A percentile compares a stretch with the other conserved stretches of the same genome.
These are phyloP conservation scores for Comarum palustre DNA, from an alignment of 306 rosid species.

Conservation along the genomic window DNA sequence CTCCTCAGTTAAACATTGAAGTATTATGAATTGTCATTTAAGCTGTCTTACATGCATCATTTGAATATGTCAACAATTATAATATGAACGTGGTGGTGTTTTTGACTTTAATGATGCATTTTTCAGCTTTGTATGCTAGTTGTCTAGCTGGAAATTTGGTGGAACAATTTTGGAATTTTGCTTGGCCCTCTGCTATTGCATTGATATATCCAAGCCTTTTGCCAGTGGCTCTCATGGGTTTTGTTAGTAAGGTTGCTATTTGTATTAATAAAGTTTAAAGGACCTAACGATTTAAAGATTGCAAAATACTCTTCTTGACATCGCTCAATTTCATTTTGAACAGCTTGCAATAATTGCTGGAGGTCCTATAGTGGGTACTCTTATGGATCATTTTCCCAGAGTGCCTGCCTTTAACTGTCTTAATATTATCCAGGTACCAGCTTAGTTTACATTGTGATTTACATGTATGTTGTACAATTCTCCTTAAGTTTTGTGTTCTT, in stretches of 20 bases:
- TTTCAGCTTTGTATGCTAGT: conserved; percentile 84
- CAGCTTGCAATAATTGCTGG: conserved; percentile 68
- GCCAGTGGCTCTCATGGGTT: conserved; percentile 90
- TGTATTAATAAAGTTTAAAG: conserved; percentile 1
- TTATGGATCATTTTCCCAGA: conserved; percentile 82
- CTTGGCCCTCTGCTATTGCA: conserved; percentile 99
- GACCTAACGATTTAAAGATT: not conserved
- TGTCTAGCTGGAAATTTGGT: conserved; percentile 88
- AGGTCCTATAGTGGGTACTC: conserved; percentile 83
- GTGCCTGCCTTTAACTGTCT: conserved; percentile 64
- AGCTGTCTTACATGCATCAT: conserved; percentile 12
- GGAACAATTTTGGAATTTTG: conserved; percentile 96
- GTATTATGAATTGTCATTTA: not conserved
- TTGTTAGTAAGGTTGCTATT: conserved; percentile 69
- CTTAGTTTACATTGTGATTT: conserved; percentile 15
- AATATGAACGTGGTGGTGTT: conserved; percentile 22
- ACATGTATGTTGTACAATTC: not conserved
- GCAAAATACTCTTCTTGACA: conserved; percentile 24
- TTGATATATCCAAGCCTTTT: conserved; percentile 89
- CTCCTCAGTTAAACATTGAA: not conserved
- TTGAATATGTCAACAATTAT: conserved; percentile 15
- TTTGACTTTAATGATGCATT: conserved; percentile 30
- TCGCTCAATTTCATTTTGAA: conserved; percentile 16
- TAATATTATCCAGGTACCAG: conserved; percentile 67
- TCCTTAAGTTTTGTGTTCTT: conserved; percentile 13